Conservation (phyloP, 257 asterid genomes). For the Jacaranda copaia region DNA sequence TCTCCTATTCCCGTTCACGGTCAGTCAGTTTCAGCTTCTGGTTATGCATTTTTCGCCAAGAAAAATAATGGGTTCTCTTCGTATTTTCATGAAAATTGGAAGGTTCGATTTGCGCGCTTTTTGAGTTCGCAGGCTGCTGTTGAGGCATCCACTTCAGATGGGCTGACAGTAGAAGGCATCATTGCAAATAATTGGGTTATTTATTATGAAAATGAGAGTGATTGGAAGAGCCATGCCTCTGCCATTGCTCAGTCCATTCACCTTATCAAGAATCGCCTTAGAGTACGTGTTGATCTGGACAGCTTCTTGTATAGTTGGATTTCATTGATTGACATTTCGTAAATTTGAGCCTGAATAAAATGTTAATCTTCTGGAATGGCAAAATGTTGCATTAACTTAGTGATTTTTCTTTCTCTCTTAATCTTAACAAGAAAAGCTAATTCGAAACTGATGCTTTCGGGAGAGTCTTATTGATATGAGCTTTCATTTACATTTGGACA, state of each 20-base stretch:
- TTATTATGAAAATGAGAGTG: conserved; percentile 73
- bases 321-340: neutral
- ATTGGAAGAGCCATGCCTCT: conserved; percentile 94
- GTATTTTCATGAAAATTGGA: conserved; percentile 33
- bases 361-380: neutral
- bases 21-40: conserved; percentile 37
- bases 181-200: conserved; percentile 79
- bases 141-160: conserved; percentile 77
- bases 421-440: neutral
- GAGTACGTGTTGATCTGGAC: conserved; percentile 43
- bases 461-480: neutral
- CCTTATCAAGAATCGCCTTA: conserved; percentile 87
- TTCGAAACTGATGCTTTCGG: neutral
- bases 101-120: conserved; percentile 39
- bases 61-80: conserved; percentile 37
- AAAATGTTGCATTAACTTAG: conserved; percentile 13
- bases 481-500: neutral
- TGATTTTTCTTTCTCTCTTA: neutral
- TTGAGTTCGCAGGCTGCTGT: conserved; percentile 60
- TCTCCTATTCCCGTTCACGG: conserved; percentile 32
- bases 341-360: neutral
- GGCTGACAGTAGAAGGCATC: conserved; percentile 83
- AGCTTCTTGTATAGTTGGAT: neutral
- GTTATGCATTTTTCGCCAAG: conserved; percentile 17
- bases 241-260: conserved; percentile 87